These are phyloP conservation scores for Penicillium ucsense DNA, from an alignment of 495 filamentous ascomycete species.

Conservation along the genomic window DNA sequence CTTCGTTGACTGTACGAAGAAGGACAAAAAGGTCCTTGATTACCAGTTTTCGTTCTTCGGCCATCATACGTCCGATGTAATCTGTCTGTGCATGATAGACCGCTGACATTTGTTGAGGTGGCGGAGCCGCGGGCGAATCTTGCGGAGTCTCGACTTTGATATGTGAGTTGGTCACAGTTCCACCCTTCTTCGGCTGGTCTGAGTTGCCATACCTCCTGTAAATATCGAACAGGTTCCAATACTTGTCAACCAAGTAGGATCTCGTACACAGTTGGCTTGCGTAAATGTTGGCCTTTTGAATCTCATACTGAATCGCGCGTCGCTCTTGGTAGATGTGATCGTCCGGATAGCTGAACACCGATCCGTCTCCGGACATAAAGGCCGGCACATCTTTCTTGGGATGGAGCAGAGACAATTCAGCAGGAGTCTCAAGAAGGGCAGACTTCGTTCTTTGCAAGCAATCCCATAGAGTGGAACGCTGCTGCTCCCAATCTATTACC, in stretches of 20 bases:
- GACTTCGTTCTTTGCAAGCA: constrained; percentile 51
- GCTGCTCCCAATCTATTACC: constrained; percentile 62
- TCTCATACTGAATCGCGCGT: constrained; percentile 60
- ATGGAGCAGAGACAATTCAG: constrained; percentile 45
- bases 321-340: constrained; percentile 21
- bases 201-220: constrained; percentile 27
- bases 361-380: constrained; percentile 11
- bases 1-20: constrained; percentile 59
- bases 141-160: constrained; percentile 11
- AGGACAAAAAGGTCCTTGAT: constrained; percentile 66
- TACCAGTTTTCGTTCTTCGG: constrained; percentile 59
- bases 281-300: constrained; percentile 78
- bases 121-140: not conserved
- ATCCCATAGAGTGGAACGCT: constrained; percentile 52
- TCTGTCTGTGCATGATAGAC: constrained; percentile 32
- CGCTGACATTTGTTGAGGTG: constrained; percentile 1
- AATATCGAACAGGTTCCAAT: constrained; percentile 55
- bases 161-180: not conserved
- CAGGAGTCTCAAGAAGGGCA: constrained; percentile 48
- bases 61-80: constrained; percentile 45
- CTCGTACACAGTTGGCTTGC: constrained; percentile 64
- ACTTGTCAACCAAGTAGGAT: constrained; percentile 75
- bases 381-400: constrained; percentile 8
- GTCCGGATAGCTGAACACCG: constrained; percentile 14
- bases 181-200: not conserved